Conservation (phyloP, 768 basidiomycete genomes). For the Tubosaeta sp. region DNA sequence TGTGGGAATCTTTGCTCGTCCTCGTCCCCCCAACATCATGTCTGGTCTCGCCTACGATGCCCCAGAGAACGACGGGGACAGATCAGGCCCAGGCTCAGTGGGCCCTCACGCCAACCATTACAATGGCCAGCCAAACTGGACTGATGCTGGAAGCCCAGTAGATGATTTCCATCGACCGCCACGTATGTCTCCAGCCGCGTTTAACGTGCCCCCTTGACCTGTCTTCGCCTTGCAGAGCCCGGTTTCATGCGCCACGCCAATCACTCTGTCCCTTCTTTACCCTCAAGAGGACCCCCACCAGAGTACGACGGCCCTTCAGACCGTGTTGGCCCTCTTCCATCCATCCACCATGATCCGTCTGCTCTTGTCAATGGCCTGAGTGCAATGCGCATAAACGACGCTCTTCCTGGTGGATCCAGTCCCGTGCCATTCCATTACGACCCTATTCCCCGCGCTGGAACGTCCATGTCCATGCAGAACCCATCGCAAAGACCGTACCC, state of each 20-base stretch:
- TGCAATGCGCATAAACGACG: constrained; percentile 49
- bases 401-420: constrained; percentile 28
- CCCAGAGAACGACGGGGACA: constrained; percentile 15
- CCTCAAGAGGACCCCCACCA: constrained; percentile 35
- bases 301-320: constrained; percentile 28
- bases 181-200: constrained; percentile 17
- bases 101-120: constrained; percentile 1
- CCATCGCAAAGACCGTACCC: constrained; percentile 27
- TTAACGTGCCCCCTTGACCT: constrained; percentile 7
- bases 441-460: constrained; percentile 50
- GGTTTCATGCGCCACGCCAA: constrained; percentile 43
- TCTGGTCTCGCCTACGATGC: constrained; percentile 29
- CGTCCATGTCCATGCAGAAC: constrained; percentile 51
- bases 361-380: constrained; percentile 49
- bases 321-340: constrained; percentile 27
- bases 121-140: constrained; percentile 7
- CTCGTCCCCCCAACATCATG: constrained; percentile 14
- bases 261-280: constrained; percentile 44
- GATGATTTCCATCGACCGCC: constrained; percentile 19
- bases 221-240: constrained; percentile 12
- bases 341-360: constrained; percentile 40
- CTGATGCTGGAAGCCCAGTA: constrained; percentile 1
- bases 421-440: constrained; percentile 34
- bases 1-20: background rate
- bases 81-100: constrained; percentile 3